Base-by-base conservation (phyloP, 23 red algal genomes). In the Gracilaria vermiculophylla region DNA sequence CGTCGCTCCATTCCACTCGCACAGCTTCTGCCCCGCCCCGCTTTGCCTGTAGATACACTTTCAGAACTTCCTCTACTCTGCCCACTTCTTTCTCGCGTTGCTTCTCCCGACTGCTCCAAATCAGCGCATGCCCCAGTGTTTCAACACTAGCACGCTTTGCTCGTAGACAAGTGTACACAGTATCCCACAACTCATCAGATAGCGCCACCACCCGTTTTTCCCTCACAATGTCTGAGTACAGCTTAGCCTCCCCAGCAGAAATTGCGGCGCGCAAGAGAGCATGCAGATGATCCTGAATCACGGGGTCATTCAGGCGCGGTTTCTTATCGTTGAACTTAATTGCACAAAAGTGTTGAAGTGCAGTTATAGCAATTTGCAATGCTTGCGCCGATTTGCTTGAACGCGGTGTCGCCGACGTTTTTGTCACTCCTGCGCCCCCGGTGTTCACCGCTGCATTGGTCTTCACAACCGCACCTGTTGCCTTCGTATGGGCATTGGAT, bases 291-390 rank as follows among this genome's bases (percentile, higher is more conserved):
- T 72, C 61, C 33, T 92, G 88, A 45, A 92, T 62, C 37, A 41
- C 25, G 1, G 77, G 66, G 45, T 82, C 80, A 62, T 82, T 60
- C 28, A 92, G 31, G 17, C 57, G 47, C n/a, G 78, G 77, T 67
- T 92, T 92, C 48, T 83, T 82, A 42, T 83, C 76, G 16, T 10
- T 47, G 33, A 92, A 92, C 23, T 92, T 66, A 23, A 65, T 48
- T 31, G 61, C 43, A 47, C 88, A 83, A 20, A 92, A 76, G 37
- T 71, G 66, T 47, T 69, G 28, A 49, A 48, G 74, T 61, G 36
- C 81, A 40, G 34, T 49, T 25, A 76, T 4, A 23, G 76, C 17
- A 27, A 19, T 34, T 79, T 35, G 9, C 48, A 79, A 50, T 6
- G 45, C 34, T 24, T 79, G 49, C 43, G 33, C 43, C 49, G 49